These are phyloP conservation scores for Xylariaceae sp. DNA, from an alignment of 2,329 filamentous ascomycete species.

Conservation along the genomic window DNA sequence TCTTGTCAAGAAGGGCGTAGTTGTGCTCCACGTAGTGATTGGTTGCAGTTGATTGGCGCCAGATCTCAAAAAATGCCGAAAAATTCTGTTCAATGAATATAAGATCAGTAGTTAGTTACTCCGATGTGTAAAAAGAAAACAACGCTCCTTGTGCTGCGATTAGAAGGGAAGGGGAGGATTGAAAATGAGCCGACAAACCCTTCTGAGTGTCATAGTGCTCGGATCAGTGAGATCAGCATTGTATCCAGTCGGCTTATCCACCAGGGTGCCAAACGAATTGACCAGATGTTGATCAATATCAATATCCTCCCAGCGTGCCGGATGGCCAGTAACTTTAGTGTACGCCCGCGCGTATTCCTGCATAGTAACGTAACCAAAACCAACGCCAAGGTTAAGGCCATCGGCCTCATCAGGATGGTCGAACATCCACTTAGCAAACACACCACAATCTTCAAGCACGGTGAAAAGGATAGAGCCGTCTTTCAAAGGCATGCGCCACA, in stretches of 20 bases:
- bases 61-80: constrained; percentile 2
- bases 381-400: constrained; percentile 3
- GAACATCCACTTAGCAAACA: constrained; percentile 7
- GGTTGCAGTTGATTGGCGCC: background rate
- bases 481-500: constrained; percentile 2
- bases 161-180: no score
- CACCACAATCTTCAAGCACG: constrained; percentile 4
- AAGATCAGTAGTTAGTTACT: no score
- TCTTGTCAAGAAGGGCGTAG: constrained; percentile 4
- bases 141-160: no score
- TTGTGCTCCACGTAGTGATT: background rate
- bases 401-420: constrained; percentile 3
- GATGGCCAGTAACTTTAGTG: constrained; percentile 1
- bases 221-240: constrained; percentile 3
- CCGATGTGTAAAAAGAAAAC: no score
- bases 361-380: constrained; percentile 4
- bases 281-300: background rate
- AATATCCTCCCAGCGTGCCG: constrained; percentile 2
- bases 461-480: constrained; percentile 1
- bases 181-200: no score
- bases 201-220: constrained; percentile 3
- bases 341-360: constrained; percentile 2
- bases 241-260: constrained; percentile 1
- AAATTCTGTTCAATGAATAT: constrained; percentile 3
- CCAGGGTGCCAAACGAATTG: constrained; percentile 1